Evolutionary conservation across 2,329 filamentous ascomycete species (phyloP).

Genomic region (Teratosphaeriaceae sp.): DNA sequence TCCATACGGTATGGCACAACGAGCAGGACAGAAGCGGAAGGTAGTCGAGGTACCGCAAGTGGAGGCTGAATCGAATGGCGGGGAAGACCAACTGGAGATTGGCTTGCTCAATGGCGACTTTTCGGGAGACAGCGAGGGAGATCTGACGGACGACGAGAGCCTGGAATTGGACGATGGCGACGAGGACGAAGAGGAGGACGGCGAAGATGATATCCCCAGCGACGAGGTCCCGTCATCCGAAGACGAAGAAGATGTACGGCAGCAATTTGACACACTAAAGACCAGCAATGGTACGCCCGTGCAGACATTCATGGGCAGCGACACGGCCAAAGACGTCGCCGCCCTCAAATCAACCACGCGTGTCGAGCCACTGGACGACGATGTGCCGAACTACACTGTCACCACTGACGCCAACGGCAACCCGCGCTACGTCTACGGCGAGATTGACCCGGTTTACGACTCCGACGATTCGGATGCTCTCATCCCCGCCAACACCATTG

Average conservation of each 20-base stretch:
- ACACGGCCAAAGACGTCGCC: slow-evolving; percentile 20
- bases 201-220: slow-evolving; percentile 33
- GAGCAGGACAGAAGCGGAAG: slow-evolving; percentile 39
- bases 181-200: slow-evolving; percentile 24
- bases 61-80: slow-evolving; percentile 17
- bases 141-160: slow-evolving; percentile 23
- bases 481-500: slow-evolving; percentile 81
- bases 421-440: slow-evolving; percentile 82
- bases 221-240: slow-evolving; percentile 35
- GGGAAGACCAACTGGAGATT: background rate
- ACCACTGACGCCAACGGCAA: slow-evolving; percentile 84
- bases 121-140: slow-evolving; percentile 17
- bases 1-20: slow-evolving; percentile 24
- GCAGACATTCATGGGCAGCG: slow-evolving; percentile 21
- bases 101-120: slow-evolving; percentile 35
- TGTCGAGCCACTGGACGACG: slow-evolving; percentile 12
- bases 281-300: slow-evolving; percentile 22
- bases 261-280: slow-evolving; percentile 39
- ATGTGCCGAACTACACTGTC: slow-evolving; percentile 50
- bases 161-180: slow-evolving; percentile 28
- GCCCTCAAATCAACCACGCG: slow-evolving; percentile 15
- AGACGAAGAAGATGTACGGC: slow-evolving; percentile 35
- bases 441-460: slow-evolving; percentile 92
- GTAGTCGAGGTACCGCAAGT: slow-evolving; percentile 31
- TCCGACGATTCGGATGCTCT: slow-evolving; percentile 88